Conservation (phyloP, 2,329 filamentous ascomycete species). For the Pseudogymnoascus sp. region DNA sequence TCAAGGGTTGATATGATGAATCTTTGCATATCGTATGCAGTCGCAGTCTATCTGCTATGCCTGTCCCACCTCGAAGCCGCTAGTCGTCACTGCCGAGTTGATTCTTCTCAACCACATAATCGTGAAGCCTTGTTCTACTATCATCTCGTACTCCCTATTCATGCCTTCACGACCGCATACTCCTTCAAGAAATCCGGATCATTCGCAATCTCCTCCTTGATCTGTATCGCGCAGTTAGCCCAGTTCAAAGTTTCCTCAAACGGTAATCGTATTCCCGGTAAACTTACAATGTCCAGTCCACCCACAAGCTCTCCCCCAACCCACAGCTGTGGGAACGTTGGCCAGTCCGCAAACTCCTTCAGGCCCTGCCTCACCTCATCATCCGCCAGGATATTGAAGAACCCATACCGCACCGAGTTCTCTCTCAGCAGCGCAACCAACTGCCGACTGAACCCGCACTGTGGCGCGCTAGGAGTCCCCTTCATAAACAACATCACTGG, state of each 20-base stretch:
- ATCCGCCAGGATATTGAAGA: conserved; percentile 98
- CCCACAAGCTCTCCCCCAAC: conserved; percentile 84
- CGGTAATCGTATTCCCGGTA: neutral
- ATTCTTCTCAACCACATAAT: neutral
- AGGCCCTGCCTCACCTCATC: conserved; percentile 93
- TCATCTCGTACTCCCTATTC: neutral
- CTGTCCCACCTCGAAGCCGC: neutral
- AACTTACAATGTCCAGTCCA: conserved; percentile 86
- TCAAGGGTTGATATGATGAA: neutral
- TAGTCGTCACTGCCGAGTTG: neutral
- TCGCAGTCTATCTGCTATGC: neutral
- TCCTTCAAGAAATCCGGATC: conserved; percentile 74
- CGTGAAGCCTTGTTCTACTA: neutral
- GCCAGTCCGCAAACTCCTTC: conserved; percentile 98
- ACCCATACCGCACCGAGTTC: conserved; percentile 88
- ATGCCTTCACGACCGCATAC: conserved; percentile 45
- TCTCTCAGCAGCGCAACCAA: conserved; percentile 80
- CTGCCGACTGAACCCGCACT: conserved; percentile 90
- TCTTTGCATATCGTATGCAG: neutral
- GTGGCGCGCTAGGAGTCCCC: conserved; percentile 77
- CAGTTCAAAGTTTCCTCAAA: conserved; percentile 9
- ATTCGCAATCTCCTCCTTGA: conserved; percentile 86
- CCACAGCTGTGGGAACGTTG: conserved; percentile 94
- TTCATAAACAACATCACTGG: conserved; percentile 99
- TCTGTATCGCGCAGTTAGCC: conserved; percentile 39